These are phyloP conservation scores for Crassisporium funariophilum DNA, from an alignment of 768 basidiomycete species.

Conservation along the genomic window DNA sequence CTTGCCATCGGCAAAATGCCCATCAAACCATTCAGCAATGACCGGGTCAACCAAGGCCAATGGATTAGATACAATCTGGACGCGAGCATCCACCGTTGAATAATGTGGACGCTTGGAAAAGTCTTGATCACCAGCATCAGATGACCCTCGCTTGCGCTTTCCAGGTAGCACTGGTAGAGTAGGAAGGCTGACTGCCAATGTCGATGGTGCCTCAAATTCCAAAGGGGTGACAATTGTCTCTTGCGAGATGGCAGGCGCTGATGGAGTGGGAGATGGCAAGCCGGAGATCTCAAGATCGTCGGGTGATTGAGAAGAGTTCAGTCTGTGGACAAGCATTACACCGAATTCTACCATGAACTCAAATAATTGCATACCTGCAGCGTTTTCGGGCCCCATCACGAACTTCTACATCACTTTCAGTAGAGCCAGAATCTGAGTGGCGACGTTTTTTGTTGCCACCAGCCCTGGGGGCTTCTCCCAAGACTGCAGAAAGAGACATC, in stretches of 20 bases:
- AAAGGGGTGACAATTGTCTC: not conserved
- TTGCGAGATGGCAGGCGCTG: not conserved
- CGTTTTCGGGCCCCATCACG: not conserved
- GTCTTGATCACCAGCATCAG: conserved; percentile 25
- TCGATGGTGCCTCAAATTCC: not conserved
- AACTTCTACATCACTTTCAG: not conserved
- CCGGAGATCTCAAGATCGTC: not conserved
- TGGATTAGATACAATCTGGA: conserved; percentile 32
- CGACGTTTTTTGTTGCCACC: not conserved
- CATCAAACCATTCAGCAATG: conserved; percentile 37
- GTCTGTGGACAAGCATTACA: not conserved
- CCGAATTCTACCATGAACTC: not conserved
- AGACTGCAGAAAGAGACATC: not conserved
- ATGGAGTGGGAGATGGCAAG: not conserved
- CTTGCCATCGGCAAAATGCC: conserved; percentile 17
- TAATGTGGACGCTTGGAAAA: conserved; percentile 31
- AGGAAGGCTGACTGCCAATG: not conserved
- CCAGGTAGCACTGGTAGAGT: not conserved
- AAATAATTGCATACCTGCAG: not conserved
- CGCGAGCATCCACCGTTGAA: conserved; percentile 16
- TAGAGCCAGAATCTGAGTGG: not conserved
- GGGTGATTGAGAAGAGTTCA: not conserved
- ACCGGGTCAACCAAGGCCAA: conserved; percentile 16
- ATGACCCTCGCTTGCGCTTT: conserved; percentile 40
- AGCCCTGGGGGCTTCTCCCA: not conserved